Base-by-base conservation (phyloP, 1,284 basidiomycete species). In the Cystobasidium slooffiae region DNA sequence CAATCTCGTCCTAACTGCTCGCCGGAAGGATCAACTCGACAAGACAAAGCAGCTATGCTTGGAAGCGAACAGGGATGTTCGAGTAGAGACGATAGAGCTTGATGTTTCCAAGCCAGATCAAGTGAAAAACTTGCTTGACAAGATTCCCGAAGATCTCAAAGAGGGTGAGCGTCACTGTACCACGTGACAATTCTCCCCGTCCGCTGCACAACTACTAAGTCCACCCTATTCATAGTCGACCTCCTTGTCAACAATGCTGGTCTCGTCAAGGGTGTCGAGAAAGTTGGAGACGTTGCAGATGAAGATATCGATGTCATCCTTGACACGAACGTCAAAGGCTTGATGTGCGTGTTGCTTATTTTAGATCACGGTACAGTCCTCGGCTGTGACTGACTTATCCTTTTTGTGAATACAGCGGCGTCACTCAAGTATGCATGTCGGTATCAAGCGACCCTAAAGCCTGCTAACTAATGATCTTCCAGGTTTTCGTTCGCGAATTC, bases 321-420 rank as follows among this genome's bases (percentile, higher is more conserved):
- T 82, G 83, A 89, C 39, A 97, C 94, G 61, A 99, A 99, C 82
- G 94, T 97, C 63, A 86, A 92, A 76, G 94, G 93, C 8, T 86
- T 97, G 59, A 93, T 97, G 78, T 86, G 89, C 20, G 84, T 20
- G 44, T 44, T 41, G 8, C 44, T 14, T 49, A 18, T 20, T 22
- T 37, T 5, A 16, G 8, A 24, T 6, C 43, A 16, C 18, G 31
- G 31, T 22, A 9, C 9, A 1, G 24, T 43, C 1, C 46, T 12
- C n/a, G 31, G 6, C 8, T 10, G 3, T 37, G 31, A 31, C 31
- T 31, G 31, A 31, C 9, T 49, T 44, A 24, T 44, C 59, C 2
- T 7, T 49, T 3, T 63, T 5, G 8, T 51, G 20, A 22, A 47
- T 24, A 22, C 43, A 63, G 8, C 92, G 94, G 79, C 83, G 91